Evolutionary conservation across 345 rosid genomes (phyloP).

Genomic region (Microthlaspi erraticum): DNA sequence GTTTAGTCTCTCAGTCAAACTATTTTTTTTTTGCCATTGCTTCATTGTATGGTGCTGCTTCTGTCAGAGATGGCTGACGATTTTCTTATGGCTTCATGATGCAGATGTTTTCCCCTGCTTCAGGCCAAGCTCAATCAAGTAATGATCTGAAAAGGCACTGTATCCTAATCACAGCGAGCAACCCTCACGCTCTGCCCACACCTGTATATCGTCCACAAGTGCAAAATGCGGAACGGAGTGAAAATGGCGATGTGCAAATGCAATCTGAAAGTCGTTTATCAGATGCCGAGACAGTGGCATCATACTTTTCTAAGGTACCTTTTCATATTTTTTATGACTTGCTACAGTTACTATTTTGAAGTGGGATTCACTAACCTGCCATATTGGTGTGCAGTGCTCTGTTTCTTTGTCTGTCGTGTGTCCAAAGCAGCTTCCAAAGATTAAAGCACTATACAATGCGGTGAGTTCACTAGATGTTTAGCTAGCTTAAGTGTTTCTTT

Average conservation of each 20-base stretch:
- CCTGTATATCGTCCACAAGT: slow-evolving; percentile 83
- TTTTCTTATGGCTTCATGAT: slow-evolving; percentile 40
- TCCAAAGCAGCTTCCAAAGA: slow-evolving; percentile 90
- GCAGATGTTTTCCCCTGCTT: slow-evolving; percentile 82
- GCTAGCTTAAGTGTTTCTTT: slow-evolving; percentile 10
- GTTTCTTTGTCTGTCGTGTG: slow-evolving; percentile 88
- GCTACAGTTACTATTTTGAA: neutral
- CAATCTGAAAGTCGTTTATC: slow-evolving; percentile 71
- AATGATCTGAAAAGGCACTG: slow-evolving; percentile 83
- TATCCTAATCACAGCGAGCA: slow-evolving; percentile 88
- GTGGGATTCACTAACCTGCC: slow-evolving; percentile 39
- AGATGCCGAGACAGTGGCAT: slow-evolving; percentile 91
- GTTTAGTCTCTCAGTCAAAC: slow-evolving; percentile 11
- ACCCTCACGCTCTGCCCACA: slow-evolving; percentile 90
- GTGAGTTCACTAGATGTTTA: slow-evolving; percentile 53
- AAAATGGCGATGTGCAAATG: slow-evolving; percentile 59
- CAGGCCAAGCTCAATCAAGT: slow-evolving; percentile 70
- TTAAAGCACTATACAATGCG: slow-evolving; percentile 75
- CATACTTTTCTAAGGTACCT: slow-evolving; percentile 71
- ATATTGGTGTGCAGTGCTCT: slow-evolving; percentile 63
- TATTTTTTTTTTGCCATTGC: neutral
- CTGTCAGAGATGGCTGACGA: slow-evolving; percentile 26
- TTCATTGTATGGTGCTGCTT: slow-evolving; percentile 23
- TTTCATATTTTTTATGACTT: slow-evolving; percentile 14
- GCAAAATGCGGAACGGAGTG: slow-evolving; percentile 66